Evolutionary conservation across 2,329 filamentous ascomycete species (phyloP), one percentile per base, ranked within the genome.

Genomic region (Diaporthe caulivora): DNA sequence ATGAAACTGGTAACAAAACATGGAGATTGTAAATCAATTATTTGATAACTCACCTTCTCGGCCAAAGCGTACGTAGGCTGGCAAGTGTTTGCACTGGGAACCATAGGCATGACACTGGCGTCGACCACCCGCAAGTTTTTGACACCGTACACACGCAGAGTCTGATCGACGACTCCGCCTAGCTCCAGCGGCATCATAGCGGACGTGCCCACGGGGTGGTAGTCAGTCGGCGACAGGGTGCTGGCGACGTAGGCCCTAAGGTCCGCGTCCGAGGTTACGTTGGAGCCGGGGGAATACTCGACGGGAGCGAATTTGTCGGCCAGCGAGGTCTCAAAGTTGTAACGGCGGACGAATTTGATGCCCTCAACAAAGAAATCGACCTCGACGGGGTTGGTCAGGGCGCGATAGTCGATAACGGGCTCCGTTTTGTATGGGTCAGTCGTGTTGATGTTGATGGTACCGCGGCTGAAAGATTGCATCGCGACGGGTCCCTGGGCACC

Each of bases 41-140:
- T 18, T 24, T 10, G 7, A 7, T 3, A 10, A 31, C 70, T 65
- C 60, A 72, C 75, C 78, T 84, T 86, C 78, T 86, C 84, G 11
- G 72, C 74, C 58, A 76, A 37, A 10, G 75, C 75, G 24, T 76
- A 76, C 11, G 73, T 67, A 29, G 77, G 72, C 55, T 77, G 76
- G 34, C 76, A 76, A 42, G 79, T 75, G 73, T 81, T 80, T 8
- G 78, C 79, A 26, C 77, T 73, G 8, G 84, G 84, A 40, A 85
- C 80, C 53, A 85, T 76, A 13, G 84, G 84, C 37, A 85, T 82
- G 49, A 86, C 80, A 40, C 82, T 82, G 8, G 82, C 81, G 73
- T 86, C 84, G 3, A 84, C 83, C 34, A 86, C 78, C 17, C 84
- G 80, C 54, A 86, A 76, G 68, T 83, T 84, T 49, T 78, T 77